phyloP scores from a whole-genome alignment of 2,329 filamentous ascomycete species.

The Ophiocordyceps camponoti-leonardi region DNA sequence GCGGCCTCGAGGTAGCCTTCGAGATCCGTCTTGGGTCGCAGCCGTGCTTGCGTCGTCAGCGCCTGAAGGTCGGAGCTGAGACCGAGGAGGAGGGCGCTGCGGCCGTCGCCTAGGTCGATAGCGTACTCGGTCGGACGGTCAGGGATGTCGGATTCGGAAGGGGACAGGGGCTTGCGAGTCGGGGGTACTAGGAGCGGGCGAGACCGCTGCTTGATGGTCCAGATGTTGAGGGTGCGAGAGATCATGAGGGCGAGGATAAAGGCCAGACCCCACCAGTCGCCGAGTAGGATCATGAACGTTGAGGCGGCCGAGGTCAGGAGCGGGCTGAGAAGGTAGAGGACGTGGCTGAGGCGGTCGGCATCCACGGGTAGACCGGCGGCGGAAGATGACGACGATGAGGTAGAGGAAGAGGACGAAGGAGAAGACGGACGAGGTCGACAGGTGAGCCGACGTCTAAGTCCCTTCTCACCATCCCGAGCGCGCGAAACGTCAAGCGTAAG shows the following conservation, averaged over 20 bases:
- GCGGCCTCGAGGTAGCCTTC: slow-evolving; percentile 34
- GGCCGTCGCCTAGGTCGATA: slow-evolving; percentile 32
- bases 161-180: not conserved
- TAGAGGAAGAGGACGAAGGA: not conserved
- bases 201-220: slow-evolving; percentile 35
- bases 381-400: not conserved
- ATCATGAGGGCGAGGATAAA: slow-evolving; percentile 30
- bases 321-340: slow-evolving; percentile 29
- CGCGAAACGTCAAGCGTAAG: slow-evolving; percentile 12
- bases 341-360: slow-evolving; percentile 28
- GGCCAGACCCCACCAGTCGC: slow-evolving; percentile 34
- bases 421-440: not conserved
- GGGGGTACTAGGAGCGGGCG: slow-evolving; percentile 1
- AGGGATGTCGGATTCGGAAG: not conserved
- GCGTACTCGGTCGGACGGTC: slow-evolving; percentile 23
- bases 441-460: slow-evolving; percentile 6
- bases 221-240: slow-evolving; percentile 37
- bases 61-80: slow-evolving; percentile 38
- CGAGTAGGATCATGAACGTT: slow-evolving; percentile 25
- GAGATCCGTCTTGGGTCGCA: slow-evolving; percentile 29
- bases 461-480: not conserved
- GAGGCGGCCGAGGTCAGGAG: slow-evolving; percentile 26
- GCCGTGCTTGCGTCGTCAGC: slow-evolving; percentile 38
- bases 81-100: slow-evolving; percentile 35
- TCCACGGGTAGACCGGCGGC: slow-evolving; percentile 6